Conservation (phyloP, 371 early-diverging fungal genomes). For the Fennellomyces sp. region DNA sequence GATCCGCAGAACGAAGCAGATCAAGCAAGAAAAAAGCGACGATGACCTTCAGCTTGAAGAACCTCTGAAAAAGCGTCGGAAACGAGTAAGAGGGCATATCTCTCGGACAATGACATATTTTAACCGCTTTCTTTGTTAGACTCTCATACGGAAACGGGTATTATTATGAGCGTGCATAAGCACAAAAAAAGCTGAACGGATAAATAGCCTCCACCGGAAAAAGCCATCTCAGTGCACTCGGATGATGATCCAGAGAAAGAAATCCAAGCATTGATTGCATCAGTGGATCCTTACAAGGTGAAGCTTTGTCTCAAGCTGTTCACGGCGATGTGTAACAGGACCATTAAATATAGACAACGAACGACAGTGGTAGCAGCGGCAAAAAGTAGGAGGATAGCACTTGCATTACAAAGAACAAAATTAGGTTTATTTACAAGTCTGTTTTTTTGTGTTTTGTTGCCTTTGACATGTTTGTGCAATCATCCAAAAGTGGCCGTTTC, state of each 20-base stretch:
- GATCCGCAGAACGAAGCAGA: no score
- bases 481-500: neutral
- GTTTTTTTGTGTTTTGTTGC: neutral
- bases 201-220: neutral
- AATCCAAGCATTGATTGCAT: neutral
- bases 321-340: neutral
- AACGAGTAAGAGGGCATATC: neutral
- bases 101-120: neutral
- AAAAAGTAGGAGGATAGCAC: no score
- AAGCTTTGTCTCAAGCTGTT: neutral
- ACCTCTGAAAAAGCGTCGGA: neutral
- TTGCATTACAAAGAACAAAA: neutral
- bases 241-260: slow-evolving; percentile 3
- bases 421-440: neutral
- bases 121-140: neutral
- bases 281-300: neutral
- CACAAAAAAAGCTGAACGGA: neutral
- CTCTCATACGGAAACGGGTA: neutral
- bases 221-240: neutral
- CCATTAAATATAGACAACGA: neutral
- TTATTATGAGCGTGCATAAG: neutral
- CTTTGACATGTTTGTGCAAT: slow-evolving; percentile 1
- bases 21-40: neutral
- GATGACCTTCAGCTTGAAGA: neutral
- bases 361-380: no score